Base-by-base conservation (phyloP, 495 filamentous ascomycete genomes). In the Aspergillus funiculosus region DNA sequence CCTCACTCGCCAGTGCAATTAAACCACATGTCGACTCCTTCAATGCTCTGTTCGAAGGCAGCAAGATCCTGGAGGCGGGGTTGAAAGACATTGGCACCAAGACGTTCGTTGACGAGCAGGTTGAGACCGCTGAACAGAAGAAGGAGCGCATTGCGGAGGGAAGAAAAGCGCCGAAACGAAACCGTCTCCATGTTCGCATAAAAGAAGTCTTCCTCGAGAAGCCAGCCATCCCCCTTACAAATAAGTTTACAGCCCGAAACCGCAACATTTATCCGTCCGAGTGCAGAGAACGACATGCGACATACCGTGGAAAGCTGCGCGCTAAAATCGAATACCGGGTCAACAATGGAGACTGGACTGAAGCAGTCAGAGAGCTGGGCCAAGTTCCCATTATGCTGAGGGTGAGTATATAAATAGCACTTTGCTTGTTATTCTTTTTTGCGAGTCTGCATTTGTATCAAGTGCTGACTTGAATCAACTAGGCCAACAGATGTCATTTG, bases 21-120 rank as follows among this genome's bases (percentile, higher is more conserved):
- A 74, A 82, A 46, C 92, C 92, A 24, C 92, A 98, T 62, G 81
- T 95, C 59, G 81, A 95, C 51, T 91, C 92, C 6, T 97, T 96
- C 80, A 94, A 98, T 72, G 83, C 86, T n/a, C 70, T 95, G 28
- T 89, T 95, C 57, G 81, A 81, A 10, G 70, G 68, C 55, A 75
- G 69, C 51, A 75, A 77, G 52, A 74, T 94, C 18, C 66, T 98
- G 31, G 82, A 87, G 39, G 79, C 82, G 17, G 88, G 77, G 9
- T 54, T 96, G 42, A 78, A 77, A 58, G 92, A 98, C 57, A 95
- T 97, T 58, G 92, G 92, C 44, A 86, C 81, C 48, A 92, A 89
- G 68, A 77, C 77, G 2, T 89, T 87, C 61, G 74, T 95, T 25
- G 89, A 97, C 65, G 88, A 87, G 35, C 79, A 85, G 37, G 31